Conservation (phyloP, 163 green algal species). For the Scenedesmus sp. region DNA sequence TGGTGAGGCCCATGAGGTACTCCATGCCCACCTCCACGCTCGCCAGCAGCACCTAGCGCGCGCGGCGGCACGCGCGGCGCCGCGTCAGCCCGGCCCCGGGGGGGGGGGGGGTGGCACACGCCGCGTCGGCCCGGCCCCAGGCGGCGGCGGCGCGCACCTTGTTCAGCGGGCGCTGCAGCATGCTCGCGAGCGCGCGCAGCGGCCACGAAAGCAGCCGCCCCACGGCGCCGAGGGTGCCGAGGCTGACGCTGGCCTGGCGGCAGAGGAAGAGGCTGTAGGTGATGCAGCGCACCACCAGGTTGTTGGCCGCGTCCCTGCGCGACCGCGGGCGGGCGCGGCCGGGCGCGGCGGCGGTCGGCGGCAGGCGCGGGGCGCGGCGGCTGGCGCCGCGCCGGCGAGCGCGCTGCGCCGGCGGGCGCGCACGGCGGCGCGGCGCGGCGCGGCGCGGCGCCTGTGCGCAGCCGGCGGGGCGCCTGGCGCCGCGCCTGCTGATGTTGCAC, state of each 20-base stretch:
- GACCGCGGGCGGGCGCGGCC: not conserved
- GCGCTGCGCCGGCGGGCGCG: too few species aligned
- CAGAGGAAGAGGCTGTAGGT: constrained; percentile 33
- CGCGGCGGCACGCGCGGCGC: constrained; percentile 23
- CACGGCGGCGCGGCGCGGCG: too few species aligned
- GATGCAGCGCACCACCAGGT: constrained; percentile 11
- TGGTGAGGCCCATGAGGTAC: constrained; percentile 51
- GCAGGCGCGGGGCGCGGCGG: too few species aligned
- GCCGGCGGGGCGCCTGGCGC: too few species aligned
- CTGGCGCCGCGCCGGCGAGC: too few species aligned
- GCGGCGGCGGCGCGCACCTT: not conserved
- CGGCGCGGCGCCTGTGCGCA: too few species aligned
- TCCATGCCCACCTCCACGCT: constrained; percentile 48
- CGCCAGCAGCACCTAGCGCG: constrained; percentile 42
- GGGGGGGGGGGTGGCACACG: not conserved
- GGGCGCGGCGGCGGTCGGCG: not conserved
- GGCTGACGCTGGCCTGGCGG: not conserved
- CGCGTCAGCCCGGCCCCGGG: constrained; percentile 30
- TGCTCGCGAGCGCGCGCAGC: constrained; percentile 18
- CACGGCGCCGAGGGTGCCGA: constrained; percentile 4
- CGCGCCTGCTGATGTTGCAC: constrained; percentile 47
- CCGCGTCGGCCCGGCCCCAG: not conserved
- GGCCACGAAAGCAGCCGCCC: constrained; percentile 20
- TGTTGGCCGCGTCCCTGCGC: constrained; percentile 28
- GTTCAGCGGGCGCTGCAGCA: constrained; percentile 48